Percentiles rank a stretch among this genome's conserved stretches.
Evolutionary conservation across 805 yeast genomes (phyloP).

Genomic region (Saturnispora quitensis): DNA sequence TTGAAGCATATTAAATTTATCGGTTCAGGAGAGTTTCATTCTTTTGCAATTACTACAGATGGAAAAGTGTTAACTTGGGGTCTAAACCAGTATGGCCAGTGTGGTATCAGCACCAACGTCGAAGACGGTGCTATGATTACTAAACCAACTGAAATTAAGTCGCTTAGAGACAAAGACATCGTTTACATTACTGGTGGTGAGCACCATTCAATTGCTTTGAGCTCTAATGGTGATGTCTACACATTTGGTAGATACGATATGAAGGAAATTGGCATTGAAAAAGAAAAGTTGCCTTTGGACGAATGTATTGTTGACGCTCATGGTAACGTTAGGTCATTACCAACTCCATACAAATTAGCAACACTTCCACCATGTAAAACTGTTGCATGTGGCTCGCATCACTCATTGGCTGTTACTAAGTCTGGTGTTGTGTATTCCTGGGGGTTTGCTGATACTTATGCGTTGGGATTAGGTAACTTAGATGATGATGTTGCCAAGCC

Average conservation of each 20-base stretch:
- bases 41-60: conserved; percentile 76
- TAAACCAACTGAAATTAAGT: conserved; percentile 65
- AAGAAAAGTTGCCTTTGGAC: conserved; percentile 55
- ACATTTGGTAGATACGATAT: conserved; percentile 90
- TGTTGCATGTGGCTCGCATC: conserved; percentile 86
- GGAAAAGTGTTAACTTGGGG: conserved; percentile 88
- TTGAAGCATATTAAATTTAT: conserved; percentile 68
- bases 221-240: conserved; percentile 63
- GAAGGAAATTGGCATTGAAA: conserved; percentile 81
- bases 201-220: conserved; percentile 79
- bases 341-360: conserved; percentile 65
- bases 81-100: conserved; percentile 91
- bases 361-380: conserved; percentile 47
- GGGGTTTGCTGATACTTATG: conserved; percentile 98
- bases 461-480: conserved; percentile 81
- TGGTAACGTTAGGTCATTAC: conserved; percentile 76
- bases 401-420: conserved; percentile 73
- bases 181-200: conserved; percentile 81
- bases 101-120: conserved; percentile 61
- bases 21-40: conserved; percentile 92
- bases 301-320: conserved; percentile 66
- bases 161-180: conserved; percentile 50
- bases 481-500: conserved; percentile 85
- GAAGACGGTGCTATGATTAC: conserved; percentile 80
- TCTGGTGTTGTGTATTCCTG: conserved; percentile 87